Evolutionary conservation across 257 asterid species (phyloP).

Genomic region (Fraxinus anomala): DNA sequence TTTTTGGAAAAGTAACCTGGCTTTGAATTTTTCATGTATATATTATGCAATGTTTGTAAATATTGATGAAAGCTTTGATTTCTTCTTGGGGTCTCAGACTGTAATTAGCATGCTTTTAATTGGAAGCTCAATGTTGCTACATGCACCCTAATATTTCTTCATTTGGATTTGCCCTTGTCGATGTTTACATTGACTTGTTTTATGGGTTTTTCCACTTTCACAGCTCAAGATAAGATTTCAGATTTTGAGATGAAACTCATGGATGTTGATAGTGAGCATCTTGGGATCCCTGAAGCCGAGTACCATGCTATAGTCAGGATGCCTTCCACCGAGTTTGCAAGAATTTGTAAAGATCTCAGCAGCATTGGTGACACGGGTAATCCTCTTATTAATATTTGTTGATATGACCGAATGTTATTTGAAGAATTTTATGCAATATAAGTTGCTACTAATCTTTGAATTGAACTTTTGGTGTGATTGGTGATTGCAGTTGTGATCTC

Average conservation of each 20-base stretch:
- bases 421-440: neutral
- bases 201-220: neutral
- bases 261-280: conserved; percentile 50
- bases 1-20: neutral
- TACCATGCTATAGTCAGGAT: conserved; percentile 48
- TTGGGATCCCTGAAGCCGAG: conserved; percentile 47
- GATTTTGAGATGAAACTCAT: conserved; percentile 51
- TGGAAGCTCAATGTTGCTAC: neutral
- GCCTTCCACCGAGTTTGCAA: conserved; percentile 51
- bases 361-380: conserved; percentile 46
- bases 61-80: no score
- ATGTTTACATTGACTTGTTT: neutral
- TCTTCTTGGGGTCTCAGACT: neutral
- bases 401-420: neutral
- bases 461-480: neutral
- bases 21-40: neutral
- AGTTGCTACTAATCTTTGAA: neutral
- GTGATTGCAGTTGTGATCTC: conserved; percentile 47
- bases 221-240: conserved; percentile 49
- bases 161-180: neutral
- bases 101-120: neutral
- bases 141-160: neutral
- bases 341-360: conserved; percentile 47
- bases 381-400: neutral
- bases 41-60: neutral